phyloP scores from a whole-genome alignment of 2,329 filamentous ascomycete species.

The Tolypocladium nubicola region DNA sequence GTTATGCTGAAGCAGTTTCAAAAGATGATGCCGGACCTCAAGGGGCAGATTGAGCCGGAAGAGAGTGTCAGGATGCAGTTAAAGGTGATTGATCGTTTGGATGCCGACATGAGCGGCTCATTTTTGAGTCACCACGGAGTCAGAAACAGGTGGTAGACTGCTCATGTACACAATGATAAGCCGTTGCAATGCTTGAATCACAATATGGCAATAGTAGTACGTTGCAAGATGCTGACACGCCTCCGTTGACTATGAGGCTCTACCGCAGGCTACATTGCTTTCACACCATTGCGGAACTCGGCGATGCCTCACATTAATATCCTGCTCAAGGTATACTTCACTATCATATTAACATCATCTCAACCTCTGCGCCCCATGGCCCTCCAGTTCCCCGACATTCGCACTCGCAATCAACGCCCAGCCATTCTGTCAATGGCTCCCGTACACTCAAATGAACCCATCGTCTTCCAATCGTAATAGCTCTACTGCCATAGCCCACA shows the following conservation, averaged over 20 bases:
- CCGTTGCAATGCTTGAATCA: no score
- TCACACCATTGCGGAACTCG: not conserved
- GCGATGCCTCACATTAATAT: not conserved
- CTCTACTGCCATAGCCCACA: slow-evolving; percentile 21
- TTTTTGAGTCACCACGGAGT: no score
- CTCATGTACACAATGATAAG: no score
- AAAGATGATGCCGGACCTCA: no score
- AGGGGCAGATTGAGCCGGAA: no score
- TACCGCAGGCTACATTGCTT: not conserved
- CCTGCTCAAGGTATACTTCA: not conserved
- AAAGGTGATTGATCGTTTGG: no score
- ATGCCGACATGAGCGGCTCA: no score
- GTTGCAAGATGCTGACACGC: no score
- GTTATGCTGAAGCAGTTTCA: no score
- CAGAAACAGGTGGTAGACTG: no score
- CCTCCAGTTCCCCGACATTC: not conserved
- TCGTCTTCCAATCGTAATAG: slow-evolving; percentile 15
- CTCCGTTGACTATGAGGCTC: not conserved
- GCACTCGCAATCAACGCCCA: not conserved
- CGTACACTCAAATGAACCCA: not conserved
- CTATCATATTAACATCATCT: not conserved
- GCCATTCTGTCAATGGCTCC: not conserved
- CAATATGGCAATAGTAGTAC: no score
- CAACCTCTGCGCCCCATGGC: not conserved
- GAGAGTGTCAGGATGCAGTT: no score